Evolutionary conservation across 257 asterid genomes (phyloP).

Genomic region (Dorcoceras hygrometricum): DNA sequence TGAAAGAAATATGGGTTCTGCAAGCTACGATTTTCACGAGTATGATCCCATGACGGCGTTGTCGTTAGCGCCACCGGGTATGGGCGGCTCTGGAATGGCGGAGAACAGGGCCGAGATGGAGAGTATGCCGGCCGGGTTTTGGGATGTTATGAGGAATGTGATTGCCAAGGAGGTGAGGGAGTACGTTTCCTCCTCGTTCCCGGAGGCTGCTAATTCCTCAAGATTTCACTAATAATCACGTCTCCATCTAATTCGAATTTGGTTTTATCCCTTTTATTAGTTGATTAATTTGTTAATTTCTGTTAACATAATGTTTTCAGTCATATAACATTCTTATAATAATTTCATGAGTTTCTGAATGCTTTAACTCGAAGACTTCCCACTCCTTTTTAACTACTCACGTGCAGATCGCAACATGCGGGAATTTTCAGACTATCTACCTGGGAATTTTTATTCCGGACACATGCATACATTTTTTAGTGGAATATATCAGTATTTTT

Average conservation of each 20-base stretch:
- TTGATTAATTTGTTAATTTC: not conserved
- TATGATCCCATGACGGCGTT: conserved; percentile 68
- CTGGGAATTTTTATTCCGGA: no score
- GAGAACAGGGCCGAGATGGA: conserved; percentile 30
- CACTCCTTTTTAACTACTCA: not conserved
- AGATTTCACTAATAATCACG: conserved; percentile 36
- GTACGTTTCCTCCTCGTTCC: conserved; percentile 62
- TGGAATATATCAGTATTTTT: no score
- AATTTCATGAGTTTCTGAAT: not conserved
- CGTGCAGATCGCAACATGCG: not conserved
- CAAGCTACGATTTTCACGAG: conserved; percentile 30
- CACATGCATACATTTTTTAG: no score
- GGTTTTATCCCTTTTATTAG: conserved; percentile 11
- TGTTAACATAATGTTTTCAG: not conserved
- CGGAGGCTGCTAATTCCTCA: conserved; percentile 35
- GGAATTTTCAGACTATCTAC: no score
- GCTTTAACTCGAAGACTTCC: not conserved
- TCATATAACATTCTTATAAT: not conserved
- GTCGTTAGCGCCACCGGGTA: conserved; percentile 77
- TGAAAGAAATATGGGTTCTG: conserved; percentile 19
- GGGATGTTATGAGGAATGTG: conserved; percentile 76
- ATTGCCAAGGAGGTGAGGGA: conserved; percentile 73
- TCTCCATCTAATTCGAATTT: conserved; percentile 13
- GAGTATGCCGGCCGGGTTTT: conserved; percentile 49
- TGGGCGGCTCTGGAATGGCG: conserved; percentile 24